phyloP scores from a whole-genome alignment of 345 rosid species.

The Abelmoschus esculentus region DNA sequence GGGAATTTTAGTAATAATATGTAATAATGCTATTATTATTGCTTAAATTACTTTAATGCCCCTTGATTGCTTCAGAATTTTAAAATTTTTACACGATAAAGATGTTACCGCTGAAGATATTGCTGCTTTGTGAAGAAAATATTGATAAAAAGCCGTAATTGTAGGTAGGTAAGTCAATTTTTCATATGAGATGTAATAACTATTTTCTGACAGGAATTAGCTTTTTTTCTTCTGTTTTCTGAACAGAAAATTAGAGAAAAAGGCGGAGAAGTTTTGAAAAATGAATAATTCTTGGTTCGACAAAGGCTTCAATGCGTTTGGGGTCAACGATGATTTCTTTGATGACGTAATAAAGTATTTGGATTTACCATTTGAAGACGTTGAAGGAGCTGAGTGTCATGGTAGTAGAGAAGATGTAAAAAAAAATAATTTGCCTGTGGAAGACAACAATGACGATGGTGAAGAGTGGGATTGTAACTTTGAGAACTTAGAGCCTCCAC shows the following conservation, averaged over 20 bases:
- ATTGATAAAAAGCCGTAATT: background rate
- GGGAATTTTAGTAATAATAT: no score
- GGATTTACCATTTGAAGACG: no score
- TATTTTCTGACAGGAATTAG: background rate
- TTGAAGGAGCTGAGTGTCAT: no score
- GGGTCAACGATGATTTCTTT: slow-evolving; percentile 47
- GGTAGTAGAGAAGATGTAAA: background rate
- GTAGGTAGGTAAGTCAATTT: background rate
- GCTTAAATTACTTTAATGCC: background rate
- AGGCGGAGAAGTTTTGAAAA: background rate
- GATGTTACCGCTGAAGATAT: background rate
- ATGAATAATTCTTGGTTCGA: slow-evolving; percentile 47
- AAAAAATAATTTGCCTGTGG: background rate
- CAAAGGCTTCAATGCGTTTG: slow-evolving; percentile 29
- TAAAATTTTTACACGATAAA: background rate
- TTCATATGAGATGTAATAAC: background rate
- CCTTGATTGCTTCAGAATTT: background rate
- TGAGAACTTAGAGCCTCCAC: slow-evolving; percentile 36
- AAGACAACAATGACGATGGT: background rate
- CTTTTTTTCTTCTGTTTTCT: background rate
- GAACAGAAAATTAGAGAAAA: slow-evolving; percentile 12
- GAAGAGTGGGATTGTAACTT: slow-evolving; percentile 66
- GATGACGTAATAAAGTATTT: slow-evolving; percentile 38
- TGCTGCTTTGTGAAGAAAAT: background rate
- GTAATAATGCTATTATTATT: no score